These are phyloP conservation scores for Metschnikowia vanudenii DNA, from an alignment of 805 yeast genomes.

Conservation along the genomic window DNA sequence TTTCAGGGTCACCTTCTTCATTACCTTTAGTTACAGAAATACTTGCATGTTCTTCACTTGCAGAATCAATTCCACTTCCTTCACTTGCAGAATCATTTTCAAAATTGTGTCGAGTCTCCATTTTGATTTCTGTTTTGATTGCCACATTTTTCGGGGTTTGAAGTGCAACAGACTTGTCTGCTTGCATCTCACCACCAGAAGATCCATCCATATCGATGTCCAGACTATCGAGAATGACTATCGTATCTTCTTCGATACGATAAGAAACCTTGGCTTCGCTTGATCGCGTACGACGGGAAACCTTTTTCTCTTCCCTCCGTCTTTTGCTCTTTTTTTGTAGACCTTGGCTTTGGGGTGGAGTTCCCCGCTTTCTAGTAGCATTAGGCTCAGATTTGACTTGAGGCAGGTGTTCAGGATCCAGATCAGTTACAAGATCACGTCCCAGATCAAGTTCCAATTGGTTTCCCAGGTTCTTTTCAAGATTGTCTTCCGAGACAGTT, in stretches of 20 bases:
- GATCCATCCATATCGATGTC: not conserved
- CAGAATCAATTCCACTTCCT: too few species aligned
- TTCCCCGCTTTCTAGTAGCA: too few species aligned
- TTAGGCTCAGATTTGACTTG: not conserved
- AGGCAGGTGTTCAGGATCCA: not conserved
- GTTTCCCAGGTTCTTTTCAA: too few species aligned
- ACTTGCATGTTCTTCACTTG: too few species aligned
- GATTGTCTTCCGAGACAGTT: too few species aligned
- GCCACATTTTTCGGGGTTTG: not conserved
- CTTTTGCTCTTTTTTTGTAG: not conserved
- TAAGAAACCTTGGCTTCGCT: not conserved
- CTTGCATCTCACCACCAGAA: not conserved
- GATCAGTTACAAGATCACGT: not conserved
- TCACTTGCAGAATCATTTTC: too few species aligned
- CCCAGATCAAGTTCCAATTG: not conserved
- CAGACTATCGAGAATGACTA: conserved; percentile 5
- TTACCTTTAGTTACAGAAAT: too few species aligned
- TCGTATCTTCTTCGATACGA: not conserved
- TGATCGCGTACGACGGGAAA: conserved; percentile 4
- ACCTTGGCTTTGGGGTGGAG: too few species aligned
- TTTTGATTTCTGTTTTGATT: too few species aligned
- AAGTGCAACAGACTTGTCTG: not conserved
- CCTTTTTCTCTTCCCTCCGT: not conserved
- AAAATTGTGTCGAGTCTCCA: too few species aligned
- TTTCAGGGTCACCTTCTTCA: too few species aligned